phyloP scores from a whole-genome alignment of 768 basidiomycete species.

The Boletus edulis region DNA sequence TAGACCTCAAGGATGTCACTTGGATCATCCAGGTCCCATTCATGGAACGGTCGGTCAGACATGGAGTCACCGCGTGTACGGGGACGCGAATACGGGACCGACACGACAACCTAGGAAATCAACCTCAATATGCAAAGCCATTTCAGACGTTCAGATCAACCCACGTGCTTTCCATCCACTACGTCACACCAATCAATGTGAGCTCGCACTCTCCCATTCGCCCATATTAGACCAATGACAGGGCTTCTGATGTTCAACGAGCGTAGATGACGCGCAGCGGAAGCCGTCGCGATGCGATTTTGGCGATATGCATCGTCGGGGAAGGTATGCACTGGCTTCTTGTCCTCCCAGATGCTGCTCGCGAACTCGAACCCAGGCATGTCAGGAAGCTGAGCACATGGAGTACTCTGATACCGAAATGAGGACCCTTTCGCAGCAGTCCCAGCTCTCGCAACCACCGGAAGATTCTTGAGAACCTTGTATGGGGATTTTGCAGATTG shows the following conservation, averaged over 20 bases:
- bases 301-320: constrained; percentile 56
- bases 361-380: constrained; percentile 50
- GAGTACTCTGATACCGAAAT: constrained; percentile 51
- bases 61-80: constrained; percentile 13
- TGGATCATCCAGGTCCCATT: constrained; percentile 48
- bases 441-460: constrained; percentile 35
- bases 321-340: constrained; percentile 49
- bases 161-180: constrained; percentile 34
- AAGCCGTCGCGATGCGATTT: constrained; percentile 54
- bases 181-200: constrained; percentile 54
- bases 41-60: constrained; percentile 36
- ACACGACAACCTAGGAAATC: constrained; percentile 41
- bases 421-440: constrained; percentile 42
- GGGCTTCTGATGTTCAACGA: constrained; percentile 45
- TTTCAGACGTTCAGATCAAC: constrained; percentile 11
- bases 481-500: constrained; percentile 44
- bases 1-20: constrained; percentile 48
- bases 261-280: constrained; percentile 48
- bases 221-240: constrained; percentile 55
- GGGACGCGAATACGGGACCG: constrained; percentile 43
- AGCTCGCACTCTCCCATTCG: constrained; percentile 48
- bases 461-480: constrained; percentile 44
- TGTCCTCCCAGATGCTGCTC: constrained; percentile 59
- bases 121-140: not conserved
- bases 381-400: constrained; percentile 46